Conservation (phyloP, 495 filamentous ascomycete species). For the Hyaloscypha finlandica region DNA sequence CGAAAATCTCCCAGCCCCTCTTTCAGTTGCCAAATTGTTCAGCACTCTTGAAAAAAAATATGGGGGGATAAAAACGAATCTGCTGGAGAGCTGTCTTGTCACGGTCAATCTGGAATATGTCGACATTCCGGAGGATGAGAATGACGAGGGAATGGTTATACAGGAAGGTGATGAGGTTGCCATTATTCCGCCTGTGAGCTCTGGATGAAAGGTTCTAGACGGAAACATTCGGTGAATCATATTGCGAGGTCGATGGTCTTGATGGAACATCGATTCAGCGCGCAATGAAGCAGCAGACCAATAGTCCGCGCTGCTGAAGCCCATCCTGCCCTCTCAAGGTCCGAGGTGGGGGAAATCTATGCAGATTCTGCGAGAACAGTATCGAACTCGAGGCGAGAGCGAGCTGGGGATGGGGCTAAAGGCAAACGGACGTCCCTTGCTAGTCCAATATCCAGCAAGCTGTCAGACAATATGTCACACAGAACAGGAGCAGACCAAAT, state of each 20-base stretch:
- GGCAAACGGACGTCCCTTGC: too few species aligned
- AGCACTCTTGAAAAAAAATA: slow-evolving; percentile 73
- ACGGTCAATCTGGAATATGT: slow-evolving; percentile 90
- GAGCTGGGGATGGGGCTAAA: not conserved
- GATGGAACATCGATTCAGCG: not conserved
- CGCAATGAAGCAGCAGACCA: not conserved
- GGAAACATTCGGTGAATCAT: not conserved
- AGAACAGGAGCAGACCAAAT: not conserved
- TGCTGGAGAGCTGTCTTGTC: slow-evolving; percentile 76
- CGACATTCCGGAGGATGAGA: slow-evolving; percentile 56
- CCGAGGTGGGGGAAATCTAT: too few species aligned
- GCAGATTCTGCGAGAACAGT: too few species aligned
- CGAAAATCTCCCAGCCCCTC: slow-evolving; percentile 73
- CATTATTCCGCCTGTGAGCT: slow-evolving; percentile 96
- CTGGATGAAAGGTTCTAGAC: slow-evolving; percentile 49
- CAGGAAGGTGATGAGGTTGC: slow-evolving; percentile 85
- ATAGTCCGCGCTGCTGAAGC: too few species aligned
- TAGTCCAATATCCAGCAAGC: not conserved
- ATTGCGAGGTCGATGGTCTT: not conserved
- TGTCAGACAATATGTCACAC: not conserved
- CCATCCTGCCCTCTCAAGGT: too few species aligned
- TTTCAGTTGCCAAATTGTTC: slow-evolving; percentile 68
- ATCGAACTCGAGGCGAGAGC: too few species aligned
- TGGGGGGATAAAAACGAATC: slow-evolving; percentile 71
- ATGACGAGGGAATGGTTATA: slow-evolving; percentile 52